A percentile compares a stretch with the other conserved stretches of the same genome.
These are phyloP conservation scores for Aspergillus affinis DNA, from an alignment of 495 filamentous ascomycete genomes.

Conservation along the genomic window DNA sequence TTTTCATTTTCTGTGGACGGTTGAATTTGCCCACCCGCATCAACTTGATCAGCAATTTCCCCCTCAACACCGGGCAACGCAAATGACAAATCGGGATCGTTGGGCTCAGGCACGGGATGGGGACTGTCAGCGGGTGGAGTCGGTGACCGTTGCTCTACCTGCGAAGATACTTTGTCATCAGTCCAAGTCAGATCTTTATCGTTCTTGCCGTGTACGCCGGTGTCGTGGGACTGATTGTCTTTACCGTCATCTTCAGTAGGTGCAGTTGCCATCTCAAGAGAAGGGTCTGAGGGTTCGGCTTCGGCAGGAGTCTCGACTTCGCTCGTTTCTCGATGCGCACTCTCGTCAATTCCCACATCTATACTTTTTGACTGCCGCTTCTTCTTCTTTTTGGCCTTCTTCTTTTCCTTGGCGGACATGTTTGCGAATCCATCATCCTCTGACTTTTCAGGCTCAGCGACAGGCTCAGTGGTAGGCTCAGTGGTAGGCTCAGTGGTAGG, in stretches of 20 bases:
- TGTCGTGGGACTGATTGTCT: constrained; percentile 51
- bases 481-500: constrained; percentile 3
- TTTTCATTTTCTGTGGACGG: background rate
- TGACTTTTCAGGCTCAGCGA: constrained; percentile 16
- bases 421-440: constrained; percentile 22
- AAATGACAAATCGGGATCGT: constrained; percentile 13
- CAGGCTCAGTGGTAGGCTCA: constrained; percentile 15
- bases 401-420: constrained; percentile 41
- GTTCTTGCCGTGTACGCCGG: constrained; percentile 33
- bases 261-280: constrained; percentile 35
- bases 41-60: constrained; percentile 4
- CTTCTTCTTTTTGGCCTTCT: constrained; percentile 50
- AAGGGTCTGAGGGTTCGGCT: constrained; percentile 26
- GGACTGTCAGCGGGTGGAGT: constrained; percentile 39
- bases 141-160: constrained; percentile 47
- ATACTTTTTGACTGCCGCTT: constrained; percentile 37
- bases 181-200: constrained; percentile 47
- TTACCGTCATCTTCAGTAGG: constrained; percentile 52
- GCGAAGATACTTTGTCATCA: constrained; percentile 51
- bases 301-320: constrained; percentile 20
- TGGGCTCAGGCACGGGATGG: constrained; percentile 36
- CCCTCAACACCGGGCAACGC: constrained; percentile 19
- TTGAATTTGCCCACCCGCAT: background rate
- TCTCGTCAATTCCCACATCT: constrained; percentile 25
- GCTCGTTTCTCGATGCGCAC: constrained; percentile 12